Percentiles rank a stretch among this genome's conserved stretches.
Evolutionary conservation across 345 rosid genomes (phyloP).

Genomic region (Citrus unshiu): DNA sequence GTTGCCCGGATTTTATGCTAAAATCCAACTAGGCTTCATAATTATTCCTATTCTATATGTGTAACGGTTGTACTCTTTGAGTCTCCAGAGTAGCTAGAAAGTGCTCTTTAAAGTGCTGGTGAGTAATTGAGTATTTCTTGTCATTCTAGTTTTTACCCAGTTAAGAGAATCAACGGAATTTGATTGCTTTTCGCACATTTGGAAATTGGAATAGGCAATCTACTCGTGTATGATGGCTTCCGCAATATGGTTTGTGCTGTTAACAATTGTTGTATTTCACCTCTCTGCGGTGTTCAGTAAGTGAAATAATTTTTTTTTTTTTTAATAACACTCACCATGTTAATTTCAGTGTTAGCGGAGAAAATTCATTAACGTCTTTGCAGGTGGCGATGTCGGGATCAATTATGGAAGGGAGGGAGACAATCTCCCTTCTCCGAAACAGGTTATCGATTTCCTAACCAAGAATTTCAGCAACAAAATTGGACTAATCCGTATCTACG

Average conservation of each 20-base stretch:
- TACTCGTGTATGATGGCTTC: not conserved
- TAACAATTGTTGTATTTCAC: not conserved
- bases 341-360: not conserved
- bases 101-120: not conserved
- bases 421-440: conserved; percentile 22
- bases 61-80: not conserved
- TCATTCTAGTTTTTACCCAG: not conserved
- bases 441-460: conserved; percentile 14
- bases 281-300: not conserved
- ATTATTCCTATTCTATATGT: not conserved
- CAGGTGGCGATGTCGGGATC: conserved; percentile 25
- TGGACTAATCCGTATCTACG: conserved; percentile 6
- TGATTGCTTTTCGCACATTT: not conserved
- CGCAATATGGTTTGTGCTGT: not conserved
- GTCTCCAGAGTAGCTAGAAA: not conserved
- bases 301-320: not conserved
- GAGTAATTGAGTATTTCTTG: not conserved
- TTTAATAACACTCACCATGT: not conserved
- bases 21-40: not conserved
- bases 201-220: not conserved
- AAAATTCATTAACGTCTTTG: not conserved
- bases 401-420: conserved; percentile 15
- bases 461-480: not conserved
- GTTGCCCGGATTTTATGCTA: not conserved
- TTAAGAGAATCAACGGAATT: not conserved